Percentiles rank a stretch among this genome's conserved stretches.
Conservation (phyloP, 2,329 filamentous ascomycete genomes). For the Cadophora sp. region DNA sequence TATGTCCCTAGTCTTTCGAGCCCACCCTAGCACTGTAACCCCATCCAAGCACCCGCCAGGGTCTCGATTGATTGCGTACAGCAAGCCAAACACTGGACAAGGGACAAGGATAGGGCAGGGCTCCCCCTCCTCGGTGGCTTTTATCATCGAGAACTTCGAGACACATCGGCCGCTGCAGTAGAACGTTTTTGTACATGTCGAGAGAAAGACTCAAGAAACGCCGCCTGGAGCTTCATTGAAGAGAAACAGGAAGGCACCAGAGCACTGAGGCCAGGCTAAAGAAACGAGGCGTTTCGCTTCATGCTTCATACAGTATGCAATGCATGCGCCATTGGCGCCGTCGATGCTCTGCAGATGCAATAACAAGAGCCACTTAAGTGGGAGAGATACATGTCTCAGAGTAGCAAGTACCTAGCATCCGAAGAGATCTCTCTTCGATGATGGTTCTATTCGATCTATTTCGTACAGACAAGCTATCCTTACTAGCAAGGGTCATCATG, state of each 20-base stretch:
- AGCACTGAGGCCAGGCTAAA: constrained; percentile 1
- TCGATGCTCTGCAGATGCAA: constrained; percentile 26
- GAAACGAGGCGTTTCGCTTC: constrained; percentile 19
- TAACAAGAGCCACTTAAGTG: background rate
- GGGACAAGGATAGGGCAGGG: background rate
- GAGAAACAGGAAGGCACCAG: no score
- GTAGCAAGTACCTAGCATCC: background rate
- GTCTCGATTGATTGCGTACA: constrained; percentile 8
- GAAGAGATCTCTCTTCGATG: background rate
- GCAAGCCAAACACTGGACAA: background rate
- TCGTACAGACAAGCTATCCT: background rate
- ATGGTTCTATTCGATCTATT: background rate
- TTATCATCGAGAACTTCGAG: constrained; percentile 4
- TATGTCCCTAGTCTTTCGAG: background rate
- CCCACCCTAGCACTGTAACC: background rate
- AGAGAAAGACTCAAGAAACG: constrained; percentile 8
- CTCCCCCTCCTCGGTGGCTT: constrained; percentile 12
- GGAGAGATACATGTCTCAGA: background rate
- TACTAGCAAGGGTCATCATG: background rate
- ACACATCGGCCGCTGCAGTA: constrained; percentile 27
- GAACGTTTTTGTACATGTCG: constrained; percentile 29
- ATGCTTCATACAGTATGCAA: background rate
- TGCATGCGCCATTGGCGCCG: constrained; percentile 10
- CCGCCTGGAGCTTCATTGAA: constrained; percentile 25
- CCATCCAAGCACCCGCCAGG: constrained; percentile 4